phyloP scores from a whole-genome alignment of 2,329 filamentous ascomycete species.

The Aspergillus bombycis region DNA sequence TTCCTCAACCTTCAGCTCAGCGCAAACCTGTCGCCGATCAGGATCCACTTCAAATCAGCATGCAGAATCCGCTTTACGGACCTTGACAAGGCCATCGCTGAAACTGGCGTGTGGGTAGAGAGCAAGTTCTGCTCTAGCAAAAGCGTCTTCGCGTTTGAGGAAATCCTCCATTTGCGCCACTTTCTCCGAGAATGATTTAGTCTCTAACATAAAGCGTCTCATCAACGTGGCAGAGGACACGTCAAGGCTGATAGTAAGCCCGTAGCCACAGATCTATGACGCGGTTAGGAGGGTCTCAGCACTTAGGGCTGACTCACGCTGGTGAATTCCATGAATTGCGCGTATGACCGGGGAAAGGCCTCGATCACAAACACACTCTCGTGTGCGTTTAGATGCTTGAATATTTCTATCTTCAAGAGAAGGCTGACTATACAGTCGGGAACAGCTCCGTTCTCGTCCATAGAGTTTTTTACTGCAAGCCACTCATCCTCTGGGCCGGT shows the following conservation, averaged over 20 bases:
- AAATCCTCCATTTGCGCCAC: neutral
- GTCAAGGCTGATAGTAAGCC: neutral
- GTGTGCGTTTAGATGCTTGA: neutral
- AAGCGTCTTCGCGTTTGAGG: neutral
- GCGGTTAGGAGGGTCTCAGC: neutral
- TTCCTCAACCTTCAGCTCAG: neutral
- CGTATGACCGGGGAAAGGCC: neutral
- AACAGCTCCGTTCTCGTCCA: neutral
- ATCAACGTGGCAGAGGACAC: neutral
- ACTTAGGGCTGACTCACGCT: neutral
- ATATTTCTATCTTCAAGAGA: conserved; percentile 5
- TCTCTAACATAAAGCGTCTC: neutral
- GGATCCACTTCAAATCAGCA: no score
- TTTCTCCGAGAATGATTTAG: neutral
- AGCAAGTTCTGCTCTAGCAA: neutral
- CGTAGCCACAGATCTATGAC: conserved; percentile 1
- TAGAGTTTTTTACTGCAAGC: neutral
- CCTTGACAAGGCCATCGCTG: neutral
- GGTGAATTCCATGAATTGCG: neutral
- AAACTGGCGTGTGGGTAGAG: neutral
- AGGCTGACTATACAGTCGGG: neutral
- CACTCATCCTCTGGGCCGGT: neutral
- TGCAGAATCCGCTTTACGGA: neutral
- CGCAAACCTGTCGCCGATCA: neutral
- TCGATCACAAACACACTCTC: conserved; percentile 4